phyloP scores from a whole-genome alignment of 2,329 filamentous ascomycete genomes.

The Emmonsiellopsis sp. region DNA sequence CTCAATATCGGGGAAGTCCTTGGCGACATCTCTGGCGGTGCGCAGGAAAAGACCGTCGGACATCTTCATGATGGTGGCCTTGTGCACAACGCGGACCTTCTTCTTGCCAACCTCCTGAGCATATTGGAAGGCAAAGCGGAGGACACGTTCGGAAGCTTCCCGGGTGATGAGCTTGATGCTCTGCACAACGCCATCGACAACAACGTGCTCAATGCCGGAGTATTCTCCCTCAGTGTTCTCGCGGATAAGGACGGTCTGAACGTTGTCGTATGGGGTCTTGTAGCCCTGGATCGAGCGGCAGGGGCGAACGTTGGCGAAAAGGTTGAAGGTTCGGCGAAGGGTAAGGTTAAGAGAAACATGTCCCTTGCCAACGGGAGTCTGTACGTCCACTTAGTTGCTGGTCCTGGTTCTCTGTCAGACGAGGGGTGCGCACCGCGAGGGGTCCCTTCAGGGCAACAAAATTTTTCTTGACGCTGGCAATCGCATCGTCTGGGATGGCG shows the following conservation, averaged over 20 bases:
- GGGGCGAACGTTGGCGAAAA: slow-evolving; percentile 97
- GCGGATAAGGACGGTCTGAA: slow-evolving; percentile 94
- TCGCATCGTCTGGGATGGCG: slow-evolving; percentile 84
- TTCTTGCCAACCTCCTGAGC: slow-evolving; percentile 85
- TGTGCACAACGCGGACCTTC: slow-evolving; percentile 97
- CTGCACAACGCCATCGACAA: slow-evolving; percentile 96
- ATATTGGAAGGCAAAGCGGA: slow-evolving; percentile 97
- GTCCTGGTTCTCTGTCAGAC: background rate
- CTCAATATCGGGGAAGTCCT: slow-evolving; percentile 92
- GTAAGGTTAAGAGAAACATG: slow-evolving; percentile 99
- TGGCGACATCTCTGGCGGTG: slow-evolving; percentile 74
- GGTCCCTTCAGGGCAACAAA: slow-evolving; percentile 97
- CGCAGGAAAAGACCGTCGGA: slow-evolving; percentile 95
- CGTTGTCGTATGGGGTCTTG: slow-evolving; percentile 97
- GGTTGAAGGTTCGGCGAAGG: slow-evolving; percentile 97
- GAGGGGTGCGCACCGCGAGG: slow-evolving; percentile 61
- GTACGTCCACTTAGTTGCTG: slow-evolving; percentile 4
- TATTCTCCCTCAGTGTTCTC: slow-evolving; percentile 99
- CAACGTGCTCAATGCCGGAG: slow-evolving; percentile 96
- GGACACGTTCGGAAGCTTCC: slow-evolving; percentile 87
- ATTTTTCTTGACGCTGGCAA: slow-evolving; percentile 88
- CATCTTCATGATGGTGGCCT: slow-evolving; percentile 99
- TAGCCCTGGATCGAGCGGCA: slow-evolving; percentile 94
- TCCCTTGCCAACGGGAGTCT: slow-evolving; percentile 96
- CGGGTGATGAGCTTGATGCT: slow-evolving; percentile 99